Conservation (phyloP, 164 flowering plant genomes). For the Magnolia changhungtana region DNA sequence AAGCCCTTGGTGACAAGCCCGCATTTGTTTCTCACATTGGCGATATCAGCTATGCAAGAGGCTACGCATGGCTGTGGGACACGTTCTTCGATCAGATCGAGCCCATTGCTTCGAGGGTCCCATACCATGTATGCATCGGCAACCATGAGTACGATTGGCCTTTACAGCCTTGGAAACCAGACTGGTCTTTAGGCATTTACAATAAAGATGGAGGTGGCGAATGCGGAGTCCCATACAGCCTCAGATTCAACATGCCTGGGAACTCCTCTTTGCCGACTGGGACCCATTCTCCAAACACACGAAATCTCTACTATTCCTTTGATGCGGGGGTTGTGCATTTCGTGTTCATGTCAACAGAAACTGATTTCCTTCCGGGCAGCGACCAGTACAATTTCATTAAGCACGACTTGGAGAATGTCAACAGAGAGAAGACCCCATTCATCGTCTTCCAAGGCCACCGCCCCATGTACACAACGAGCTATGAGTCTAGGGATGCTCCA, state of each 20-base stretch:
- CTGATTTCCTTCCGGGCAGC: slow-evolving; percentile 87
- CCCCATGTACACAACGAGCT: slow-evolving; percentile 97
- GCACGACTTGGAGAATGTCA: slow-evolving; percentile 68
- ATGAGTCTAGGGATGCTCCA: slow-evolving; percentile 54
- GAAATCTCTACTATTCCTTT: slow-evolving; percentile 80
- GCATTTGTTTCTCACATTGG: slow-evolving; percentile 90
- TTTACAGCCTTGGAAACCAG: slow-evolving; percentile 85
- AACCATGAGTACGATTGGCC: slow-evolving; percentile 99
- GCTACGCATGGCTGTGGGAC: slow-evolving; percentile 97
- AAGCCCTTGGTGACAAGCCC: slow-evolving; percentile 80
- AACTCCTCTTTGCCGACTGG: slow-evolving; percentile 82
- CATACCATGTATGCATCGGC: slow-evolving; percentile 96
- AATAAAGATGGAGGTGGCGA: slow-evolving; percentile 92
- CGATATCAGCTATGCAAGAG: slow-evolving; percentile 97
- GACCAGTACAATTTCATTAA: slow-evolving; percentile 65
- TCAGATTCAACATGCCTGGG: slow-evolving; percentile 90
- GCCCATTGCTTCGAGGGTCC: slow-evolving; percentile 74
- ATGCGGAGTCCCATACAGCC: slow-evolving; percentile 95
- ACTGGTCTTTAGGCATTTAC: slow-evolving; percentile 58
- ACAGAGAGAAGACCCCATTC: slow-evolving; percentile 74
- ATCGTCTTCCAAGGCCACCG: slow-evolving; percentile 95
- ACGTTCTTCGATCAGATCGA: slow-evolving; percentile 79
- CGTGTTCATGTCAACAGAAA: slow-evolving; percentile 88
- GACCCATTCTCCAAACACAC: slow-evolving; percentile 63
- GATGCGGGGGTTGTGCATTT: slow-evolving; percentile 79